Base-by-base conservation (phyloP, 2,329 filamentous ascomycete species). In the Phaeosphaeria sp. region DNA sequence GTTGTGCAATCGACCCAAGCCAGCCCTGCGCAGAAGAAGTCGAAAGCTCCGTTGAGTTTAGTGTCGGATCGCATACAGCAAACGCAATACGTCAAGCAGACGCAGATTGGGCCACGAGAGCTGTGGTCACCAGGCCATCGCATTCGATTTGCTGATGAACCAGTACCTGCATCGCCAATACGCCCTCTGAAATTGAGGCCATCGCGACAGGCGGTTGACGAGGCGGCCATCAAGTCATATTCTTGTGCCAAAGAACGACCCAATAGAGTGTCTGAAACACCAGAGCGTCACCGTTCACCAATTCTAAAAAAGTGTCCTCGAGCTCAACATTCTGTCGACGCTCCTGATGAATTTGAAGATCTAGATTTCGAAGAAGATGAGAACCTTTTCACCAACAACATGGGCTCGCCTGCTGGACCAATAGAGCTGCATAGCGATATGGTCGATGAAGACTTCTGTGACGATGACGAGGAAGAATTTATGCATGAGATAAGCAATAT, bases 401-500 rank as follows among this genome's bases (percentile, higher is more conserved):
- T 59, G 58, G 62, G 57, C n/a, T 52, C 55, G 33, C 56, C 52
- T 49, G 46, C 59, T 21, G 46, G 44, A 13, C 57, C 58, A 2
- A 56, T 64, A 9, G 55, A 61, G 21, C 46, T 63, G 13, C 56
- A 56, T 46, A 59, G 63, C 21, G 54, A 64, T 15, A 50, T 47
- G 6, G 58, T 62, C 23, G 66, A 74, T 2, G 72, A 72, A 22
- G 70, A 72, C 10, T 72, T 72, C 43, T 68, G 67, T 33, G 60
- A 66, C 21, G 65, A 63, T 13, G 66, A 72, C n/a, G 70, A 76
- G 48, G 71, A 74, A 2, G 72, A 75, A 62, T 72, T 74, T 7
- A 59, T 80, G 30, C 73, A 82, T 52, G 66, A 79, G 43, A 77
- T 80, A 10, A 75, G 78, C 42, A 75, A 80, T 50, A 68, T 81